Evolutionary conservation across 345 rosid species (phyloP).

Genomic region (Isatis tinctoria): DNA sequence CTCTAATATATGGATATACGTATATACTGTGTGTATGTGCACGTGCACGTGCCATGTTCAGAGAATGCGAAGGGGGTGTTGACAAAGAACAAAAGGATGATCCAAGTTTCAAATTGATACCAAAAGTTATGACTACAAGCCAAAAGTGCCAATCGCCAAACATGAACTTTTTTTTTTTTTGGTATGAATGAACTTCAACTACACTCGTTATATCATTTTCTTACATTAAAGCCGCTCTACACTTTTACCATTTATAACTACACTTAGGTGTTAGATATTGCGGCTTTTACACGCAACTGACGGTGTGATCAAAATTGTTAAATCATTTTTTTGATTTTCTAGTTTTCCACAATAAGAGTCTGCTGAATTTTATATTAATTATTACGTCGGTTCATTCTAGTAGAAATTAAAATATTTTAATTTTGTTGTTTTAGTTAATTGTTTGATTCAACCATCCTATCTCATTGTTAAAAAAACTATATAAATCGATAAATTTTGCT

Average conservation of each 20-base stretch:
- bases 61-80: conserved; percentile 9
- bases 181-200: conserved; percentile 22
- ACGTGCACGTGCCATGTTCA: conserved; percentile 23
- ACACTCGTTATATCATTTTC: conserved; percentile 26
- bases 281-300: neutral
- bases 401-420: neutral
- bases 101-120: conserved; percentile 23
- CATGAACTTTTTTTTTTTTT: no score
- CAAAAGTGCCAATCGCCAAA: conserved; percentile 24
- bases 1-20: neutral
- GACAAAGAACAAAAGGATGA: conserved; percentile 21
- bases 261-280: neutral
- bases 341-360: neutral
- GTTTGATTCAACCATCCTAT: neutral
- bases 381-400: neutral
- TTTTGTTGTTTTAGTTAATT: neutral
- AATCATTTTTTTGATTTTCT: neutral
- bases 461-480: neutral
- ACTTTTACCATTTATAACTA: conserved; percentile 4
- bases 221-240: conserved; percentile 24
- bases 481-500: neutral
- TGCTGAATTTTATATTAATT: neutral
- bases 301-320: neutral
- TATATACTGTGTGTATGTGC: neutral
- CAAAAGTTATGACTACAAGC: conserved; percentile 26